Base-by-base conservation (phyloP, 305 asterid genomes). In the Fraxinus baroniana region DNA sequence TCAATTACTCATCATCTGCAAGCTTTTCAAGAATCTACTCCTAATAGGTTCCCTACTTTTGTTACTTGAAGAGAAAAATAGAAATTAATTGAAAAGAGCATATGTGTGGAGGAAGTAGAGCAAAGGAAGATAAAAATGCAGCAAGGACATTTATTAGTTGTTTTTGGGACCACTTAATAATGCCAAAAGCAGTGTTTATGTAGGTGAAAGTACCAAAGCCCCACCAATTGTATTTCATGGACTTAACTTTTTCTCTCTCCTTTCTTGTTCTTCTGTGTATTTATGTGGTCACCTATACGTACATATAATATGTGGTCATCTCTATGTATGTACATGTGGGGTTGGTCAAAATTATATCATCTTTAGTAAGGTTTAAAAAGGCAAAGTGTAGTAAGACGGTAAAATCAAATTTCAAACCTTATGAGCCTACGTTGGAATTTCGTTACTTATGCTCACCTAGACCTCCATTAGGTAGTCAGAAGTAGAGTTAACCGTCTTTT, bases 191-290 rank as follows among this genome's bases (percentile, higher is more conserved):
- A 76, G 77, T 84, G 74, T 78, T 83, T 73, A 49, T 78, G 83
- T 72, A 44, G 52, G 52, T 44, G 52, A 10, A 44, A 44, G 52
- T 44, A 44, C 52, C 52, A 44, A 44, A 44, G 52, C 60, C 80
- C 84, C 85, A 84, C 86, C 64, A 81, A 85, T 37, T 81, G 30
- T 22, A 66, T 66, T 24, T 73, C 83, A 76, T 83, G 79, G 76
- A 74, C 46, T 72, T 55, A 62, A 39, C 52, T 41, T 37, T 7
- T 26, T 41, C 57, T 1, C 73, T 74, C 13, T 41, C 20, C 37
- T 75, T 10, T 35, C 33, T 44, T n/a, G 32, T 32, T 77, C 60
- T 76, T 22, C 15, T 22, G 6, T 64, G 22, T 64, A 7, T 64
- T 22, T 24, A 64, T 22, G 72, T 60, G 15, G 71, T 60, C 71